Percentiles rank a stretch among this genome's conserved stretches.
phyloP scores from a whole-genome alignment of 2,329 filamentous ascomycete species.

The Colletotrichum limetticola region DNA sequence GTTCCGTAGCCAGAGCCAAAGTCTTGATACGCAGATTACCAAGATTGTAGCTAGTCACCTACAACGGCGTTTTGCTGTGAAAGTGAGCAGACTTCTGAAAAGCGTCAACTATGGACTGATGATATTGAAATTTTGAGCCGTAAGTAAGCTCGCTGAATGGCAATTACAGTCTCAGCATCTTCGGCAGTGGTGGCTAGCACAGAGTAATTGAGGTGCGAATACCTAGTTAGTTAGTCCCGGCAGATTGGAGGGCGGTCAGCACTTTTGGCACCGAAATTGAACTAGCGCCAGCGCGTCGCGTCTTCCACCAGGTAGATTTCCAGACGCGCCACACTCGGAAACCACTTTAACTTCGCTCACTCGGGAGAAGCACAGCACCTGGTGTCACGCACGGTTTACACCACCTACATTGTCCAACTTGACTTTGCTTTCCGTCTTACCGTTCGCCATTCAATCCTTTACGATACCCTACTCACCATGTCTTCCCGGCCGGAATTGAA shows the following conservation, averaged over 20 bases:
- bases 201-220: too few species aligned
- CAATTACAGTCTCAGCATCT: background rate
- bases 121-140: background rate
- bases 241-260: conserved; percentile 13
- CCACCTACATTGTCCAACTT: background rate
- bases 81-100: background rate
- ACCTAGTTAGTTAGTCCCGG: background rate
- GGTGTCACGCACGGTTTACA: conserved; percentile 1
- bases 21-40: background rate
- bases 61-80: background rate
- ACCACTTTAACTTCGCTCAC: conserved; percentile 24
- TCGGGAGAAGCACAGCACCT: conserved; percentile 1
- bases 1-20: background rate
- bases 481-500: conserved; percentile 78
- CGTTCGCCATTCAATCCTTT: background rate
- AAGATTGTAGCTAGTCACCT: background rate
- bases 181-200: too few species aligned
- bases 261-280: background rate
- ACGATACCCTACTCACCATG: conserved; percentile 58
- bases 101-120: background rate
- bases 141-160: background rate
- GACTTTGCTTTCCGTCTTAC: conserved; percentile 7
- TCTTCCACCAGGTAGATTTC: conserved; percentile 16
- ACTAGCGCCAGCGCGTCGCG: conserved; percentile 35
- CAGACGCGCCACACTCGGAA: conserved; percentile 27